Evolutionary conservation across 1,284 basidiomycete species (phyloP).

Genomic region (Bondarzewia mesenterica): DNA sequence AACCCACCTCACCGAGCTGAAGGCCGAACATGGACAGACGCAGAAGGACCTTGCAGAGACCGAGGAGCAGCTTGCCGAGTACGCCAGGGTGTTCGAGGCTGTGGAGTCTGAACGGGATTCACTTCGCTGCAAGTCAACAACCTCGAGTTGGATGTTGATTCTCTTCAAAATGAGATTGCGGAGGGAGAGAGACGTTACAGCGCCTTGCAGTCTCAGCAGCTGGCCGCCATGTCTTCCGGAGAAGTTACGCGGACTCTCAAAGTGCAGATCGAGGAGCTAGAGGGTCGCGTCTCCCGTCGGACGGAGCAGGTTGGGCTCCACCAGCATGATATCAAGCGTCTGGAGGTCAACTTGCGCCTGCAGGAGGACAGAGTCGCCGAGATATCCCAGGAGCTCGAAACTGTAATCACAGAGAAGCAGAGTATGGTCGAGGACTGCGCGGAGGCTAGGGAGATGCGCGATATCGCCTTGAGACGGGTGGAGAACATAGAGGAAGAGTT

Average conservation of each 20-base stretch:
- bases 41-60: slow-evolving; percentile 26
- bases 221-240: slow-evolving; percentile 48
- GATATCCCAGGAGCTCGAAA: slow-evolving; percentile 59
- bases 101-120: slow-evolving; percentile 57
- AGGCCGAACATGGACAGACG: slow-evolving; percentile 27
- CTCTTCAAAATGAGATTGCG: slow-evolving; percentile 41
- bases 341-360: slow-evolving; percentile 62
- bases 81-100: slow-evolving; percentile 37
- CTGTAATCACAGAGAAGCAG: slow-evolving; percentile 52
- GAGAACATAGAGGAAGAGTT: slow-evolving; percentile 38
- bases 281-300: slow-evolving; percentile 47
- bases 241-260: slow-evolving; percentile 47
- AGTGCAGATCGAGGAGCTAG: slow-evolving; percentile 56
- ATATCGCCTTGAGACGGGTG: slow-evolving; percentile 40
- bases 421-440: slow-evolving; percentile 78
- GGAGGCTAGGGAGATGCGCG: slow-evolving; percentile 59
- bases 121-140: slow-evolving; percentile 52
- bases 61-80: slow-evolving; percentile 29
- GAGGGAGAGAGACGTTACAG: slow-evolving; percentile 51
- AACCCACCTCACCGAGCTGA: slow-evolving; percentile 17
- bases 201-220: slow-evolving; percentile 52
- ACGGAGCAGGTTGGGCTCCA: slow-evolving; percentile 67
- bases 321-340: slow-evolving; percentile 64
- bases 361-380: slow-evolving; percentile 66
- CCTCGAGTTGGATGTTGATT: slow-evolving; percentile 46